phyloP scores from a whole-genome alignment of 106 monocot genomes.

The Narthecium ossifragum region DNA sequence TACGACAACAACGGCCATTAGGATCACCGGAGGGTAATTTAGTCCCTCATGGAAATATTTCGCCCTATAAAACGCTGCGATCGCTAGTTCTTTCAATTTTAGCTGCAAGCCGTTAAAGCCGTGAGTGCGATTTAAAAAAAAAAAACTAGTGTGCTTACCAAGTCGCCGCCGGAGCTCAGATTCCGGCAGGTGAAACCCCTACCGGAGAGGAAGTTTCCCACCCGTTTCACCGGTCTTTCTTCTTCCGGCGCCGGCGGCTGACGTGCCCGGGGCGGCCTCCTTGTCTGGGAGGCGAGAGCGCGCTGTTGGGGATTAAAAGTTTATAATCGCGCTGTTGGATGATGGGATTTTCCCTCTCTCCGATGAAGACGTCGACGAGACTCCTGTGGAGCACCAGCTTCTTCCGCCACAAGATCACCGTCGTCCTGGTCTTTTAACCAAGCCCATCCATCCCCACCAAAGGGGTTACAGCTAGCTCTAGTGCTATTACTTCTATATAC shows the following conservation, averaged over 20 bases:
- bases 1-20: too few species aligned
- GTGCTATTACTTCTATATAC: not conserved
- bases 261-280: not conserved
- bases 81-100: constrained; percentile 1
- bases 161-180: not conserved
- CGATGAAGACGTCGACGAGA: constrained; percentile 73
- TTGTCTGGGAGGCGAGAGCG: not conserved
- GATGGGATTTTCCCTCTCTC: constrained; percentile 91
- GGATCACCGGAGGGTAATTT: too few species aligned
- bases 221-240: not conserved
- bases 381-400: constrained; percentile 87
- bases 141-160: too few species aligned
- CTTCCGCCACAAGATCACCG: constrained; percentile 81
- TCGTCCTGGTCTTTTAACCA: constrained; percentile 4
- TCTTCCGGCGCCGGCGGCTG: not conserved
- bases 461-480: not conserved
- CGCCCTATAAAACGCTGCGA: constrained; percentile 13
- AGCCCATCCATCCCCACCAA: not conserved
- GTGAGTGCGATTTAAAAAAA: not conserved
- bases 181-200: not conserved
- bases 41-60: too few species aligned
- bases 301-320: not conserved
- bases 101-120: constrained; percentile 8
- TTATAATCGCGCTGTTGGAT: constrained; percentile 10
- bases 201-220: not conserved